Evolutionary conservation across 2,329 filamentous ascomycete genomes (phyloP), one percentile per base, ranked within the genome.

Genomic region (Alternaria tenuissima): DNA sequence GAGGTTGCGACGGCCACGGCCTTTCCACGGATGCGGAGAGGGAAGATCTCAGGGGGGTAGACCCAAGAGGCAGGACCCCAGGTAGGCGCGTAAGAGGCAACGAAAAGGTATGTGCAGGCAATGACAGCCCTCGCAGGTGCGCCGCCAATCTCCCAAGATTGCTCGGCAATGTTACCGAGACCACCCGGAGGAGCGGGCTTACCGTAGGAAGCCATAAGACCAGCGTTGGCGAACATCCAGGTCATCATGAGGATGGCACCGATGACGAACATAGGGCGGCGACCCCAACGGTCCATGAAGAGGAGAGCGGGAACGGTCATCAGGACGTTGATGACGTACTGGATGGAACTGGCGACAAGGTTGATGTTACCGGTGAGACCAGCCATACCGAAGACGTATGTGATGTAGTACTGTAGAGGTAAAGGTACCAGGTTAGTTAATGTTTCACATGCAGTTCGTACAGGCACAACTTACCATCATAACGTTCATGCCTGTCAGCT

Each of bases 241-340:
- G 81, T 82, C 75, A 75, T 75, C 89, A 92, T 92, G 47, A 90
- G 79, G 24, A 85, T 78, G 6, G 89, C 86, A 49, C 90, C 90
- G 26, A 88, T 72, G n/a, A 92, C 81, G 36, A 92, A 82, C 5
- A 89, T 86, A 1, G 81, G 82, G 42, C 90, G 91, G 64, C 91
- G 91, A 47, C 92, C 92, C 88, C 89, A 92, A 56, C 84, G 83
- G 68, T 95, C 91, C 69, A 94, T 86, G 81, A 83, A 94, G 57
- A 94, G 78, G 24, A 94, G 84, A 1, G 91, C 91, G 0, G 91
- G 90, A 3, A 94, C 76, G 0, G 92, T 94, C 88, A 92, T 91
- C 53, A 89, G 61, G 1, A 94, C 91, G 76, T 94, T 94, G 81
- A 94, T 92, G 68, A 93, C 84, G 74, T 91, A 92, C 56, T 91